Evolutionary conservation across 768 basidiomycete genomes (phyloP), one percentile per base, ranked within the genome.

Genomic region (Hemileccinum rubropunctum): DNA sequence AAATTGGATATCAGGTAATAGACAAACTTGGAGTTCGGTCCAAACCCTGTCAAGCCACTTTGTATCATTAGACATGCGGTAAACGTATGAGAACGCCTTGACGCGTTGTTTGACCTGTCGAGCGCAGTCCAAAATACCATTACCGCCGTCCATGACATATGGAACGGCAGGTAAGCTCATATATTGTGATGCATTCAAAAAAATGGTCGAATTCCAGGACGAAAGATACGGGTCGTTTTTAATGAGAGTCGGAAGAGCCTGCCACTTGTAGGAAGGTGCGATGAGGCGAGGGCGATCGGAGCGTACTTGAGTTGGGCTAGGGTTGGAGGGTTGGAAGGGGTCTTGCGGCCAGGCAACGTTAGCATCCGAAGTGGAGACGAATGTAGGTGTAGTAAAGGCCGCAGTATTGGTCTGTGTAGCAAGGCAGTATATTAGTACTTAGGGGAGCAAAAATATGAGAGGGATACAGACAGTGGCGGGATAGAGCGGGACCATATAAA

Each of bases 251-350:
- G 87, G 82, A 21, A 99, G 81, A 12, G 83, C 89, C 14, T 76
- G 68, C 95, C 97, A 98, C 70, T 92, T 94, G 78, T 93, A 94
- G 10, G 77, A 59, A 20, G 95, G 93, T 14, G 95, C 97, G 58
- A 97, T 86, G 42, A 99, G 78, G 38, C 91, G 88, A 21, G 97
- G 97, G 53, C 95, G 88, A 61, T 91, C 86, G 9, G 83, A 58
- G 39, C 92, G 86, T 30, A 84, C 74, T 43, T 66, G 68, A 33
- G 83, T 82, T n/a, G 78, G 75, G 36, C 65, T 66, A 10, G 90
- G 84, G 57, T 67, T 83, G 33, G 80, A 62, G 17, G 92, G 87
- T 38, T 81, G 65, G 65, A 84, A 91, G 6, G 89, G 63, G 66
- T 98, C 95, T 42, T 73, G 58, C 4, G 92, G 93, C 94, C 94